These are phyloP conservation scores for Zymoseptoria tritici DNA, from an alignment of 2,329 filamentous ascomycete genomes.

Conservation along the genomic window DNA sequence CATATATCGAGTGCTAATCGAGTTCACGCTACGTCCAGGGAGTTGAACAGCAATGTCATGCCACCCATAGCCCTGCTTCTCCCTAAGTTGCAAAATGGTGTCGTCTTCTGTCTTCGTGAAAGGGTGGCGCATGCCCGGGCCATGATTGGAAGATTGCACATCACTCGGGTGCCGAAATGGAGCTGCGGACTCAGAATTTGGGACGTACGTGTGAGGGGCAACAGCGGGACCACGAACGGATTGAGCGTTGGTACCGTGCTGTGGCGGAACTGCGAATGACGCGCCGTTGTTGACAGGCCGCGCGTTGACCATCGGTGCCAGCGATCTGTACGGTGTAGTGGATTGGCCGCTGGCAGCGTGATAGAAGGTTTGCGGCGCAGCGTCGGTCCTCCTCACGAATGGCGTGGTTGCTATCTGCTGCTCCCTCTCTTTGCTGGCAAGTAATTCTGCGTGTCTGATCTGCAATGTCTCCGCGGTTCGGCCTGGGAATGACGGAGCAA, in stretches of 20 bases:
- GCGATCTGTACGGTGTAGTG: neutral
- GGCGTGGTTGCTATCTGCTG: neutral
- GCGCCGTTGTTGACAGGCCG: neutral
- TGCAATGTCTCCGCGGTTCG: conserved; percentile 14
- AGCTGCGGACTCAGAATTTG: neutral
- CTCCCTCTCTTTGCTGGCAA: neutral
- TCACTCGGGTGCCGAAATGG: neutral
- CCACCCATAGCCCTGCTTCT: conserved; percentile 31
- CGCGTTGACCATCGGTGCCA: neutral
- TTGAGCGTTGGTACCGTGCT: neutral
- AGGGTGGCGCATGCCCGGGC: neutral
- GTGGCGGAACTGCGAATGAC: neutral
- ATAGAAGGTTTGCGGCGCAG: neutral
- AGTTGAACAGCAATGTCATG: conserved; percentile 22
- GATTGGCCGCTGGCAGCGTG: neutral
- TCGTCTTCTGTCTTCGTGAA: conserved; percentile 17
- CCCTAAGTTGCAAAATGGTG: conserved; percentile 33
- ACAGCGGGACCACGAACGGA: neutral
- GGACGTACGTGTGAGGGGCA: neutral
- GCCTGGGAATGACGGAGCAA: conserved; percentile 24
- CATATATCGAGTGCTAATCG: neutral
- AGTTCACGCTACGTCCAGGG: conserved; percentile 1
- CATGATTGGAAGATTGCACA: neutral
- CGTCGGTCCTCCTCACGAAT: neutral
- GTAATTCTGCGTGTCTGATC: conserved; percentile 1